Conservation (phyloP, 2,329 filamentous ascomycete species). For the Exophiala alcalophila region DNA sequence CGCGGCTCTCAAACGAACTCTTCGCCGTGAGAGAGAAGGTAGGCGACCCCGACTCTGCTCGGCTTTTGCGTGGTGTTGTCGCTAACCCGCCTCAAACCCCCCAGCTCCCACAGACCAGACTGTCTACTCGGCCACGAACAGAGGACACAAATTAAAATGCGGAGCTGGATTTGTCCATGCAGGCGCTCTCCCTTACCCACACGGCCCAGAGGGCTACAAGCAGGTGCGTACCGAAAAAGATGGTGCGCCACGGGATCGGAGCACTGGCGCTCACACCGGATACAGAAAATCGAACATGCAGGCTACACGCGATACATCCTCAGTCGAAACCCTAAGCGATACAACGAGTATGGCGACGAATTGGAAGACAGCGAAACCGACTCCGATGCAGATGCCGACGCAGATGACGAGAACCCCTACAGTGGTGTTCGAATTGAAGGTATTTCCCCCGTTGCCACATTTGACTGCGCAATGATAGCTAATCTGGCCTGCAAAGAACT, state of each 20-base stretch:
- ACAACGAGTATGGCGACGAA: constrained; percentile 63
- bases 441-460: constrained; percentile 34
- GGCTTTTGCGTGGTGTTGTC: constrained; percentile 1
- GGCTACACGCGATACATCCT: constrained; percentile 61
- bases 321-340: constrained; percentile 56
- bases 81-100: constrained; percentile 5
- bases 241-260: not conserved
- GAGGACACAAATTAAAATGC: constrained; percentile 60
- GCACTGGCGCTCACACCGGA: constrained; percentile 9
- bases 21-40: constrained; percentile 49
- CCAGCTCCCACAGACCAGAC: constrained; percentile 46
- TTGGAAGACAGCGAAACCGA: constrained; percentile 58
- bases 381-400: constrained; percentile 55
- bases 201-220: constrained; percentile 54
- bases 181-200: constrained; percentile 52
- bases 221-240: constrained; percentile 44
- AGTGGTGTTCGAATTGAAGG: constrained; percentile 56
- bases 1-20: constrained; percentile 52
- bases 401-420: constrained; percentile 62
- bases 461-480: not conserved
- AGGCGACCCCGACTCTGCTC: constrained; percentile 17
- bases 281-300: constrained; percentile 59
- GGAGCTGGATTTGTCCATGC: constrained; percentile 57
- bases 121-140: constrained; percentile 55
- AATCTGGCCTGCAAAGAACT: constrained; percentile 44